A percentile compares a stretch with the other conserved stretches of the same genome.
These are phyloP conservation scores for Capsicum pubescens DNA, from an alignment of 257 asterid species.

Conservation along the genomic window DNA sequence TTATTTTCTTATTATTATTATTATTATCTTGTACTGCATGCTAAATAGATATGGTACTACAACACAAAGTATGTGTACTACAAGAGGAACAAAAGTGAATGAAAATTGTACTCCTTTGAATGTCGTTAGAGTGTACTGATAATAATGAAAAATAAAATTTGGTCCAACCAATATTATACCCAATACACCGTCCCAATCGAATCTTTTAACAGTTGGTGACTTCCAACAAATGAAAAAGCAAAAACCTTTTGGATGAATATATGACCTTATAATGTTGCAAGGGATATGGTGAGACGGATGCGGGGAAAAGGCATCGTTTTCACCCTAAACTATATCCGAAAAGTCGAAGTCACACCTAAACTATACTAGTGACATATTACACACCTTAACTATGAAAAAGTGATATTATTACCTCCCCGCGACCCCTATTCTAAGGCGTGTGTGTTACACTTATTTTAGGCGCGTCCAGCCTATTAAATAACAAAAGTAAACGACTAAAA, in stretches of 20 bases:
- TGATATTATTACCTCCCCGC: too few relatives aligned
- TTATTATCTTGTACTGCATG: neutral
- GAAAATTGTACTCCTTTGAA: neutral
- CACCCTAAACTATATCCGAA: too few relatives aligned
- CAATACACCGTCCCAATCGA: neutral
- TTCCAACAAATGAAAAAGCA: neutral
- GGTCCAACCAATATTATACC: slow-evolving; percentile 23
- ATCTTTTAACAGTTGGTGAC: neutral
- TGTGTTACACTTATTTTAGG: too few relatives aligned
- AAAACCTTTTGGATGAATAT: neutral
- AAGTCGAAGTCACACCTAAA: too few relatives aligned
- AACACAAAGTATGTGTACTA: slow-evolving; percentile 8
- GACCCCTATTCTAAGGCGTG: too few relatives aligned
- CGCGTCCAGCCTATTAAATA: too few relatives aligned
- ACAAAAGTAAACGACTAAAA: too few relatives aligned
- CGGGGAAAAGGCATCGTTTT: too few relatives aligned
- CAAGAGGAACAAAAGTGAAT: neutral
- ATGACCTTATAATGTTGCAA: neutral
- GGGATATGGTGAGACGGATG: neutral
- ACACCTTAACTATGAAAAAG: too few relatives aligned
- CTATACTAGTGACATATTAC: too few relatives aligned
- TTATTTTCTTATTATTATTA: too few relatives aligned
- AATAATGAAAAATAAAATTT: neutral
- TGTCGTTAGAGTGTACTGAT: too few relatives aligned
- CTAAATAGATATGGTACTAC: slow-evolving; percentile 1